These are phyloP conservation scores for Alternaria triticina DNA, from an alignment of 2,329 filamentous ascomycete species.

Conservation along the genomic window DNA sequence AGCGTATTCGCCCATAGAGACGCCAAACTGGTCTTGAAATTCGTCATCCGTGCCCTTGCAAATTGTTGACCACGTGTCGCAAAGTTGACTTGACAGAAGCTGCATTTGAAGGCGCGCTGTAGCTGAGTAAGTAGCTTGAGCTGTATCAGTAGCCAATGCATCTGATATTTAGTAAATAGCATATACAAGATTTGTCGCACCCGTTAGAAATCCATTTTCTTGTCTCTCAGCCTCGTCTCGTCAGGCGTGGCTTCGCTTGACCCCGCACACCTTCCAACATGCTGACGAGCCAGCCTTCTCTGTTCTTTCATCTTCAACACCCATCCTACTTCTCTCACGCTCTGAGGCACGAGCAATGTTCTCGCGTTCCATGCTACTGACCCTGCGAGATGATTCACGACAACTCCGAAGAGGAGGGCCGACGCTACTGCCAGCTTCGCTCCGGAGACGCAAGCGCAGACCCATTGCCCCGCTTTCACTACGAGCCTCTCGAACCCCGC, in stretches of 20 bases:
- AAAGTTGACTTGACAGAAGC: background rate
- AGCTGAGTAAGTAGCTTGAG: no score
- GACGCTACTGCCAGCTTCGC: background rate
- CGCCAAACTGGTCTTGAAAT: background rate
- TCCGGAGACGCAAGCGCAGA: background rate
- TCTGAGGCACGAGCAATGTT: background rate
- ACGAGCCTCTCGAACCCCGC: background rate
- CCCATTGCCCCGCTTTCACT: background rate
- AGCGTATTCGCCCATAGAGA: background rate
- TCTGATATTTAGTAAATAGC: no score
- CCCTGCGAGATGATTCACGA: background rate
- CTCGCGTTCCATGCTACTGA: background rate
- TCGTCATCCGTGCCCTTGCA: background rate
- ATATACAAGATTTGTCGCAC: background rate
- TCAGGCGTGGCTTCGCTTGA: background rate
- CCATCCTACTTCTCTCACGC: background rate
- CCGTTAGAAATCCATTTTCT: background rate
- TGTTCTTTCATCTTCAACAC: background rate
- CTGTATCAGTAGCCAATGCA: no score
- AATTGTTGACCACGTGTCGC: background rate
- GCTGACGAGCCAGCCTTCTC: background rate
- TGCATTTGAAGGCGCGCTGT: no score
- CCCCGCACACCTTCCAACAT: background rate
- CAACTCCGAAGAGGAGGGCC: background rate
- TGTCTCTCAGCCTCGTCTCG: background rate